Percentiles rank a stretch among this genome's conserved stretches.
Conservation (phyloP, 805 yeast genomes). For the Tetrapisispora iriomotensis region DNA sequence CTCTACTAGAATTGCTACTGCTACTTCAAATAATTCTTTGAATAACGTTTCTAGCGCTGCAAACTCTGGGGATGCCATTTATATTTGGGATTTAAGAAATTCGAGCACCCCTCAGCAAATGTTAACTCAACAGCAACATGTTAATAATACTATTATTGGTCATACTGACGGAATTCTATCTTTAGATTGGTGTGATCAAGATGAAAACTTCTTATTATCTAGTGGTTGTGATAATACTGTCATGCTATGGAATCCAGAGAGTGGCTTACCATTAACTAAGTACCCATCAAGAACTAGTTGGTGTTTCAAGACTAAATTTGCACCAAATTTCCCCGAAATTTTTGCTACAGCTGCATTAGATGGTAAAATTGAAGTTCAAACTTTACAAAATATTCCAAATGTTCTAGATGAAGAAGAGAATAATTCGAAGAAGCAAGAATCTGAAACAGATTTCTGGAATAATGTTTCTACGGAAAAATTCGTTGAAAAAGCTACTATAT, state of each 20-base stretch:
- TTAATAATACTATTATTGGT: constrained; percentile 33
- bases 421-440: constrained; percentile 23
- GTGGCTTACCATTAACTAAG: constrained; percentile 65
- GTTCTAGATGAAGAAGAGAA: constrained; percentile 21
- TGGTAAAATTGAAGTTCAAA: constrained; percentile 69
- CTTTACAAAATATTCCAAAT: constrained; percentile 59
- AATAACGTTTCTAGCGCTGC: constrained; percentile 52
- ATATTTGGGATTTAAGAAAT: constrained; percentile 92
- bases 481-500: constrained; percentile 61
- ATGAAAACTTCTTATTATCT: constrained; percentile 69
- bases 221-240: constrained; percentile 88
- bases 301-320: constrained; percentile 84
- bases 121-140: constrained; percentile 25
- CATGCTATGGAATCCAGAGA: constrained; percentile 79
- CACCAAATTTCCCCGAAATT: constrained; percentile 79
- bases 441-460: constrained; percentile 81
- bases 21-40: constrained; percentile 45
- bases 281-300: constrained; percentile 90
- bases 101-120: constrained; percentile 80
- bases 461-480: constrained; percentile 57
- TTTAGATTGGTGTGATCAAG: constrained; percentile 87
- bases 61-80: constrained; percentile 34
- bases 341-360: constrained; percentile 86
- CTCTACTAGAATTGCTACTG: constrained; percentile 80
- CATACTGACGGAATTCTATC: constrained; percentile 84